These are phyloP conservation scores for Globisporangium okanoganense DNA, from an alignment of 352 stramenopile genomes.

Conservation along the genomic window DNA sequence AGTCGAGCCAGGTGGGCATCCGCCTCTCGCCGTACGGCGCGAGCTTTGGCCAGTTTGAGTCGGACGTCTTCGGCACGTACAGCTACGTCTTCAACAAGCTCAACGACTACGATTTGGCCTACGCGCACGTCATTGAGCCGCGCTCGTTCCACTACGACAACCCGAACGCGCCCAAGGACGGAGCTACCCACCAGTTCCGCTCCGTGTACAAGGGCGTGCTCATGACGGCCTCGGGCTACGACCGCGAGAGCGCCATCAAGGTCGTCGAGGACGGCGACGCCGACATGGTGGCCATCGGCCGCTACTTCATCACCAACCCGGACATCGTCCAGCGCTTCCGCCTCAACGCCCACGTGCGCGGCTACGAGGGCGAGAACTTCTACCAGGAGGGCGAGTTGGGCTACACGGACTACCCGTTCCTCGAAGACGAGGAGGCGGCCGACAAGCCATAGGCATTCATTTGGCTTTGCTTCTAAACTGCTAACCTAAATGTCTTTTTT, in stretches of 20 bases:
- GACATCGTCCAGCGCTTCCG: slow-evolving; percentile 60
- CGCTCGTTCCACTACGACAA: slow-evolving; percentile 43
- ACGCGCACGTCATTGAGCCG: slow-evolving; percentile 61
- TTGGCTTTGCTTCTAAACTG: neutral
- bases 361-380: slow-evolving; percentile 42
- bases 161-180: slow-evolving; percentile 36
- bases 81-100: slow-evolving; percentile 44
- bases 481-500: neutral
- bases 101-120: slow-evolving; percentile 53
- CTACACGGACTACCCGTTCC: slow-evolving; percentile 52
- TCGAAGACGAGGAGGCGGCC: slow-evolving; percentile 19
- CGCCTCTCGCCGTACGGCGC: slow-evolving; percentile 42
- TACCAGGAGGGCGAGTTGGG: slow-evolving; percentile 40
- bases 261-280: slow-evolving; percentile 48
- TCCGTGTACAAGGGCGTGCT: slow-evolving; percentile 60
- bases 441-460: neutral
- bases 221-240: slow-evolving; percentile 55
- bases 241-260: slow-evolving; percentile 35
- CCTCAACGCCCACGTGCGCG: slow-evolving; percentile 34
- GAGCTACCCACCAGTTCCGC: slow-evolving; percentile 43
- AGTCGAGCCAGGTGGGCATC: slow-evolving; percentile 40
- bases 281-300: slow-evolving; percentile 64
- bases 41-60: slow-evolving; percentile 51
- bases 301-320: slow-evolving; percentile 74
- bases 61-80: slow-evolving; percentile 46